phyloP scores from a whole-genome alignment of 2,329 filamentous ascomycete species.

The Cordyceps pruinosa region DNA sequence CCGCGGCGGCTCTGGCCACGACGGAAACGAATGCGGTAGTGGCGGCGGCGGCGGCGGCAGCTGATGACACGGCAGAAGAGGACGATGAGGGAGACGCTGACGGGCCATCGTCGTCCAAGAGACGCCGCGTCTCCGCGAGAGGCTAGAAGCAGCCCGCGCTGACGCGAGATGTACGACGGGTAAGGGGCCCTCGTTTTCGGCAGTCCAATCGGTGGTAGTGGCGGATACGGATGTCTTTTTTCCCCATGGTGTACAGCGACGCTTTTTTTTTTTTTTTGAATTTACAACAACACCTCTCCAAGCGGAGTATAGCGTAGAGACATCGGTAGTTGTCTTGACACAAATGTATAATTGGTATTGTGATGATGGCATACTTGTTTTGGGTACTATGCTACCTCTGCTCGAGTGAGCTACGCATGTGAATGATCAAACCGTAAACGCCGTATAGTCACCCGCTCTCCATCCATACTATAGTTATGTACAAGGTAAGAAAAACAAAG shows the following conservation, averaged over 20 bases:
- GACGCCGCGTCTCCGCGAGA: slow-evolving; percentile 29
- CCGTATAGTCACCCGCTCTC: neutral
- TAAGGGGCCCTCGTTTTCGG: neutral
- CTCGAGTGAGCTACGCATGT: neutral
- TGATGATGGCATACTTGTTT: neutral
- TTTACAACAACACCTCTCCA: neutral
- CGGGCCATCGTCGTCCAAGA: slow-evolving; percentile 27
- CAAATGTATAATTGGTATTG: neutral
- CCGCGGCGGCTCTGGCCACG: neutral
- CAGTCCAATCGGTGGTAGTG: neutral
- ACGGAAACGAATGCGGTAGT: slow-evolving; percentile 18
- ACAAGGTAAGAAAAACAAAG: too few species aligned
- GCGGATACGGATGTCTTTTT: neutral
- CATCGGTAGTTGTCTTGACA: neutral
- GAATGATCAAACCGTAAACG: neutral
- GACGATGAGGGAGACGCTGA: slow-evolving; percentile 43
- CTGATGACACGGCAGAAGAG: slow-evolving; percentile 41
- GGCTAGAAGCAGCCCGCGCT: slow-evolving; percentile 20
- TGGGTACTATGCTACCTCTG: neutral
- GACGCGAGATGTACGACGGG: neutral
- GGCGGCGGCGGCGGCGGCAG: slow-evolving; percentile 15
- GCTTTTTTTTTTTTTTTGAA: neutral
- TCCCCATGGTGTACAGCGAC: neutral
- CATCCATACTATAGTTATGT: neutral
- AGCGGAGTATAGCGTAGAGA: neutral